A percentile compares a stretch with the other conserved stretches of the same genome.
These are phyloP conservation scores for Phlebiopsis flavidoalba DNA, from an alignment of 768 basidiomycete genomes.

Conservation along the genomic window DNA sequence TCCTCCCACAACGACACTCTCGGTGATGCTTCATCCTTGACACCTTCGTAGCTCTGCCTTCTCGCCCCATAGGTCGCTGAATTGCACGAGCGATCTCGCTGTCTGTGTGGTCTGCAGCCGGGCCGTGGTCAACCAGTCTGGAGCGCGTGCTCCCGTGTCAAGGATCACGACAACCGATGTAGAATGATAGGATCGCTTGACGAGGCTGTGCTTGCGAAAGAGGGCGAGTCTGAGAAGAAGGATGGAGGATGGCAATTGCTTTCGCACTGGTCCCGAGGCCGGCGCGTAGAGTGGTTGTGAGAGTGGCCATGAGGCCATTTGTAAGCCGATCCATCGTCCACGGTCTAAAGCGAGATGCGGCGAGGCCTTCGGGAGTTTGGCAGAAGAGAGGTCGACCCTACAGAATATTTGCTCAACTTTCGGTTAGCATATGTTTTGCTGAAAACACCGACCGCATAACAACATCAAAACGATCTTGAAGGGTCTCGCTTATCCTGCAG, in stretches of 20 bases:
- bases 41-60: slow-evolving; percentile 90
- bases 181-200: slow-evolving; percentile 43
- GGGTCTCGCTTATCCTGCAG: slow-evolving; percentile 63
- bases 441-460: slow-evolving; percentile 50
- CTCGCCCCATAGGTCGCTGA: slow-evolving; percentile 85
- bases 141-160: slow-evolving; percentile 66
- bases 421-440: neutral
- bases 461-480: slow-evolving; percentile 68
- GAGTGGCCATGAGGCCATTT: slow-evolving; percentile 49
- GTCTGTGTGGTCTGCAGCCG: slow-evolving; percentile 61
- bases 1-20: slow-evolving; percentile 98
- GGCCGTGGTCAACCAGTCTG: slow-evolving; percentile 90
- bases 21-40: slow-evolving; percentile 90
- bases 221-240: slow-evolving; percentile 38
- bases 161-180: slow-evolving; percentile 78
- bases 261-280: slow-evolving; percentile 74
- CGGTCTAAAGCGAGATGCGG: slow-evolving; percentile 46
- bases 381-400: slow-evolving; percentile 54
- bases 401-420: neutral
- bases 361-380: slow-evolving; percentile 39
- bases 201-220: slow-evolving; percentile 53
- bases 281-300: slow-evolving; percentile 46
- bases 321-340: slow-evolving; percentile 55
- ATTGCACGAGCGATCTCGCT: slow-evolving; percentile 46
- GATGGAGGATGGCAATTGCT: slow-evolving; percentile 57